phyloP scores from a whole-genome alignment of 495 filamentous ascomycete genomes.

The Niebla homalea region DNA sequence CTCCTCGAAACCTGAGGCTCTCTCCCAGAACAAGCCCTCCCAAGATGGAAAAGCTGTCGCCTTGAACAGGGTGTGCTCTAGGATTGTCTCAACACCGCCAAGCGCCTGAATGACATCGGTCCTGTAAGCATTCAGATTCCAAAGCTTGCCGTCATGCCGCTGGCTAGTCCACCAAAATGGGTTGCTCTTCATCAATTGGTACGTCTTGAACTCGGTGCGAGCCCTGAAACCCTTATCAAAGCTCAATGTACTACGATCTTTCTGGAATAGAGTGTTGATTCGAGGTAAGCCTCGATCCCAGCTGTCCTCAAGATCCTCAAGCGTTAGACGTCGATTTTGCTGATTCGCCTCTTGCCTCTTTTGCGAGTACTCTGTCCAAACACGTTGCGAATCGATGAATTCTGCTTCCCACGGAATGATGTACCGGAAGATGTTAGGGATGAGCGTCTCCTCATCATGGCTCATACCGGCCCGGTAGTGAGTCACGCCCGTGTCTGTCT shows the following conservation, averaged over 20 bases:
- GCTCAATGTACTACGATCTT: conserved; percentile 90
- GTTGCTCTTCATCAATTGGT: conserved; percentile 98
- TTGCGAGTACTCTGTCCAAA: conserved; percentile 99
- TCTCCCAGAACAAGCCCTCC: conserved; percentile 99
- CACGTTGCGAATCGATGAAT: conserved; percentile 96
- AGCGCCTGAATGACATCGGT: conserved; percentile 98
- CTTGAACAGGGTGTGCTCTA: conserved; percentile 97
- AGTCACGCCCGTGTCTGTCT: conserved; percentile 93
- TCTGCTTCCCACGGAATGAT: conserved; percentile 99
- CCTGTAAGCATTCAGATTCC: conserved; percentile 96
- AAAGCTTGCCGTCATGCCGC: conserved; percentile 93
- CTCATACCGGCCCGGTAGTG: conserved; percentile 98
- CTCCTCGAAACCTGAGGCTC: conserved; percentile 44
- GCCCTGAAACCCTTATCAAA: conserved; percentile 99
- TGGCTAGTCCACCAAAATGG: conserved; percentile 99
- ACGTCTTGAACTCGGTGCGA: conserved; percentile 93
- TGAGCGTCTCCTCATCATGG: conserved; percentile 93
- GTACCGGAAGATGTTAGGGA: conserved; percentile 98
- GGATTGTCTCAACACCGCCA: conserved; percentile 98
- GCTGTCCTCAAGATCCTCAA: conserved; percentile 96
- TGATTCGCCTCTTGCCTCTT: conserved; percentile 96
- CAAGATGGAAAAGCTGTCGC: conserved; percentile 97
- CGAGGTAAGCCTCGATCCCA: conserved; percentile 97
- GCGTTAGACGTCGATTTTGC: conserved; percentile 85
- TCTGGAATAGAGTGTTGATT: conserved; percentile 99